Evolutionary conservation across 2,329 filamentous ascomycete genomes (phyloP), one percentile per base, ranked within the genome.

Genomic region (Fusarium sp.): DNA sequence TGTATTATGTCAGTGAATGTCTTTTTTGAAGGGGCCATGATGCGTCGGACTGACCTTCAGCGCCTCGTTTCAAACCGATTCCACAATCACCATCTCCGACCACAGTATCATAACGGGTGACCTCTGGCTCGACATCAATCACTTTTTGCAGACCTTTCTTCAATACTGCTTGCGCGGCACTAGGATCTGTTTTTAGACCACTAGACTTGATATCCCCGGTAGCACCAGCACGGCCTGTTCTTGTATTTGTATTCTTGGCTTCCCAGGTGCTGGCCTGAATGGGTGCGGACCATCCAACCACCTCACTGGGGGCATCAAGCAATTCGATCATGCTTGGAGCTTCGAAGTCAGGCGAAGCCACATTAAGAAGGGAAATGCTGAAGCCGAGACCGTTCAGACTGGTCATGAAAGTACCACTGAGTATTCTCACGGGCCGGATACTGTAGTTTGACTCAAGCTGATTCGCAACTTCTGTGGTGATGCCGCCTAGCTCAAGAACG

Each of bases 11-110:
- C 59, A 81, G 76, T 42, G 18, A 45, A 35, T 11, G 18, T 39
- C 14, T 27, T 39, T 27, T 15, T 8, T 11, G 11, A 22, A 15
- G 12, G 17, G 29, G n/a, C 11, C 36, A 22, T 18, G 8, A 20
- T 31, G 36, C 25, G 13, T 22, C n/a, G 27, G 27, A 76, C 82
- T 79, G 81, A 87, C 86, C 89, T 86, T 97, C 92, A n/a, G 94
- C 94, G 53, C 94, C 94, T 69, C 94, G 90, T 84, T 94, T 94
- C 68, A 97, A 85, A 9, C 94, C 94, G 64, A 94, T 93, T 14
- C 94, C 94, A 77, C 94, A 97, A 81, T 97, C 94, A 50, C 94
- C 94, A 78, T 97, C 94, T 45, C 94, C 94, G 29, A 97, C 94
- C 17, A 96, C 89, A 0, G 94, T 97, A 78, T 94, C 92, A 76